These are phyloP conservation scores for Fusarium austroafricanum DNA, from an alignment of 2,329 filamentous ascomycete species.

Conservation along the genomic window DNA sequence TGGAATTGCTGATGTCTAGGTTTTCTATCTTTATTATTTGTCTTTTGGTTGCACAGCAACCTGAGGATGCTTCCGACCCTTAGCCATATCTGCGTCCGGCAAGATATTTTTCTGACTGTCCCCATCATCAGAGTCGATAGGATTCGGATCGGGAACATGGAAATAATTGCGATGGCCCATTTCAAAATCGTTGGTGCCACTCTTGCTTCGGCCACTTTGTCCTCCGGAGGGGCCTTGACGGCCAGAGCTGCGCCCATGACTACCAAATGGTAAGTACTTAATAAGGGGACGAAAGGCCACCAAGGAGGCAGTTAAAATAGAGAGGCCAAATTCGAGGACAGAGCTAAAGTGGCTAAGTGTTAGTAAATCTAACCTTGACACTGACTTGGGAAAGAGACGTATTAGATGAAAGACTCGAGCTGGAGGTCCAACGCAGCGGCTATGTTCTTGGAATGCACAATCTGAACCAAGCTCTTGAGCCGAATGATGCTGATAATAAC, in stretches of 20 bases:
- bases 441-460: background rate
- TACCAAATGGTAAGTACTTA: conserved; percentile 7
- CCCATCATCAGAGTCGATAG: background rate
- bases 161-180: conserved; percentile 2
- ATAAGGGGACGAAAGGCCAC: conserved; percentile 8
- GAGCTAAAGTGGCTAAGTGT: background rate
- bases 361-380: background rate
- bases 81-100: background rate
- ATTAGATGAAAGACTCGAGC: conserved; percentile 11
- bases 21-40: background rate
- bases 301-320: background rate
- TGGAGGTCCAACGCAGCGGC: conserved; percentile 3
- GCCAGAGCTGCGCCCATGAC: background rate
- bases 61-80: background rate
- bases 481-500: conserved; percentile 6
- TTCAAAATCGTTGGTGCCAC: background rate
- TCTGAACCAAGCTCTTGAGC: conserved; percentile 2
- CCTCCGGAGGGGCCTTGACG: background rate
- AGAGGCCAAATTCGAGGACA: conserved; percentile 6
- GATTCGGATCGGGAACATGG: background rate
- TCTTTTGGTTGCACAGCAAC: background rate
- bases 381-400: background rate
- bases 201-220: background rate
- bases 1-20: too few relatives aligned
- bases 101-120: conserved; percentile 7